Evolutionary conservation across 495 filamentous ascomycete species (phyloP).

Genomic region (Antarctomyces pellizariae): DNA sequence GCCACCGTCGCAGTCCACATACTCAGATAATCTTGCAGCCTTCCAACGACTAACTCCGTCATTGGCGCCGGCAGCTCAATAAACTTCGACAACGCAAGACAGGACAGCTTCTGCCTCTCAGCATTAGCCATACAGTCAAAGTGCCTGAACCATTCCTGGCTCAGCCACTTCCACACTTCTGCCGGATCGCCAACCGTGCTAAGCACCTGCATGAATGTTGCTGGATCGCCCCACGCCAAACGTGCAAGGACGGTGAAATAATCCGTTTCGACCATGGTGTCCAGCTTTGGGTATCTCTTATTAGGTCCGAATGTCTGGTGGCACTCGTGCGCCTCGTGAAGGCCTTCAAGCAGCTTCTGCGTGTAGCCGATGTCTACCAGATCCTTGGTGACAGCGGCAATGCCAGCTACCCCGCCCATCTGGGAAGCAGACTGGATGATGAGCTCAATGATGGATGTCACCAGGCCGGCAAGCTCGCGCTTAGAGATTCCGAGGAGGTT

Average conservation of each 20-base stretch:
- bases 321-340: slow-evolving; percentile 46
- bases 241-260: slow-evolving; percentile 70
- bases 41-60: slow-evolving; percentile 21
- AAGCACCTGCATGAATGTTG: slow-evolving; percentile 36
- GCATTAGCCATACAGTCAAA: slow-evolving; percentile 62
- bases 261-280: slow-evolving; percentile 49
- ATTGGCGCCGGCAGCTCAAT: slow-evolving; percentile 35
- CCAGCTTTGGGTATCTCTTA: slow-evolving; percentile 32
- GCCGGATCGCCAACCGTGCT: slow-evolving; percentile 15
- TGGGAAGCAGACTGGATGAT: slow-evolving; percentile 45
- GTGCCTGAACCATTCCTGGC: slow-evolving; percentile 70
- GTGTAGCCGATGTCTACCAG: slow-evolving; percentile 48
- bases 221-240: slow-evolving; percentile 44
- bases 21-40: slow-evolving; percentile 26
- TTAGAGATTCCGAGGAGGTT: slow-evolving; percentile 33
- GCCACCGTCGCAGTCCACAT: slow-evolving; percentile 27
- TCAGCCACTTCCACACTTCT: slow-evolving; percentile 45
- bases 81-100: slow-evolving; percentile 59
- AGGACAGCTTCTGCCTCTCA: slow-evolving; percentile 56
- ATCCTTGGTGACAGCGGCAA: slow-evolving; percentile 39
- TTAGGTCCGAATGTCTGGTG: slow-evolving; percentile 60
- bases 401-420: slow-evolving; percentile 39
- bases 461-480: slow-evolving; percentile 37
- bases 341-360: slow-evolving; percentile 37
- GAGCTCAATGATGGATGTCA: slow-evolving; percentile 44